Evolutionary conservation across 2,329 filamentous ascomycete genomes (phyloP), one percentile per base, ranked within the genome.

Genomic region (Aureobasidium sp.): DNA sequence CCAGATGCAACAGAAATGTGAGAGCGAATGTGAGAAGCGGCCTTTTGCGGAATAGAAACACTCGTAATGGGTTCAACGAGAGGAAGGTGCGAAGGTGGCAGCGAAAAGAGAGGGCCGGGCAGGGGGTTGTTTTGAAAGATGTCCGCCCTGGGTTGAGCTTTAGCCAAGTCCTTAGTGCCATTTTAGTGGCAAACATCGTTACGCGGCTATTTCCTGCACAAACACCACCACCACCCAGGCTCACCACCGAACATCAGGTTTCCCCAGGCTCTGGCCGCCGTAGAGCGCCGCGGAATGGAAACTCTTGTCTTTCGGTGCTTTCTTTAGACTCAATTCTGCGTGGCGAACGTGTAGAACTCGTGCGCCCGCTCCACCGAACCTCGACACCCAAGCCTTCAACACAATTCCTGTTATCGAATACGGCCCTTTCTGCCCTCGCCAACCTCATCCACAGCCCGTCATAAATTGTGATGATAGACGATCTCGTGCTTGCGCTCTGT

Each of bases 1-100:
- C 61, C 61, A 62, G 48, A 29, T 36, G 54, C 39, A 34, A 45
- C 61, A 50, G 51, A 13, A 62, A 58, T 57, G 51, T 30, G 51
- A 51, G 49, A 55, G 61, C 47, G 53, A 49, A 34, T 54, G 51
- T 61, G 57, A 47, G 60, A 62, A 54, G 48, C 48, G 59, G 59
- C 47, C 39, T 50, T 42, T 53, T 51, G 39, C 25, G 59, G 30
- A 30, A 49, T 34, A 45, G 42, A 30, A 54, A 25, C 29, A 53
- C 39, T 61, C 59, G 30, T 29, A 41, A 44, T n/a, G 30, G 9
- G 49, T 14, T 29, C 42, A 61, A 61, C 48, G 48, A 53, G 49
- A 53, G 49, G 59, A 61, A 61, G 48, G 59, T 51, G 59, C 59
- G 59, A 61, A 61, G 59, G 50, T 61, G 59, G 25, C 13, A 27